A percentile compares a stretch with the other conserved stretches of the same genome.
Conservation (phyloP, 768 basidiomycete genomes). For the Saitozyma podzolica region DNA sequence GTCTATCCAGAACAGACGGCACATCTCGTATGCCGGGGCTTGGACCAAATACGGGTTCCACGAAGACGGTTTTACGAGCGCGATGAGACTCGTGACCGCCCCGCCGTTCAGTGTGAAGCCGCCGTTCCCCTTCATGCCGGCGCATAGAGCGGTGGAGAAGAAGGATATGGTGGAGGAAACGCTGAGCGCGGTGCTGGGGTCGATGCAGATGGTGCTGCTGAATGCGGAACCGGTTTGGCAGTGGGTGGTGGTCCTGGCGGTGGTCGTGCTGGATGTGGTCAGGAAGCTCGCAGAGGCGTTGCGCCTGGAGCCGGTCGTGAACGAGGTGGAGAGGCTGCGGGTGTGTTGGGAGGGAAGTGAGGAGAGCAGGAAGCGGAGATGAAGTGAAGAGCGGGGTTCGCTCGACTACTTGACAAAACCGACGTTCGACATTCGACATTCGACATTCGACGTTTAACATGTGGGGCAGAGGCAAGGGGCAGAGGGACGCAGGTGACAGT, state of each 20-base stretch:
- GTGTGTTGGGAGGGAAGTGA: slow-evolving; percentile 30
- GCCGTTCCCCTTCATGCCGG: slow-evolving; percentile 41
- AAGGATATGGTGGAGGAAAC: slow-evolving; percentile 3
- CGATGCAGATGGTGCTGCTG: slow-evolving; percentile 18
- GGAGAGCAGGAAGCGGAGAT: slow-evolving; percentile 9
- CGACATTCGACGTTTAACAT: too few species aligned
- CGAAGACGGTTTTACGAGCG: slow-evolving; percentile 70
- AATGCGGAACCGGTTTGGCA: slow-evolving; percentile 19
- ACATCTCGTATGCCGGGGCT: slow-evolving; percentile 68
- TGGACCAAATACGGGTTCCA: slow-evolving; percentile 79
- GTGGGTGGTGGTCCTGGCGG: slow-evolving; percentile 25
- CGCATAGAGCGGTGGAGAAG: slow-evolving; percentile 24
- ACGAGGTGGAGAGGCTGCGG: slow-evolving; percentile 28
- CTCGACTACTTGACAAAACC: too few species aligned
- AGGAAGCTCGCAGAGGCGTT: slow-evolving; percentile 18
- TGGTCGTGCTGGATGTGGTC: slow-evolving; percentile 23
- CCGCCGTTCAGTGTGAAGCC: slow-evolving; percentile 32
- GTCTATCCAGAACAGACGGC: slow-evolving; percentile 64
- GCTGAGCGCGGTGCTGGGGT: slow-evolving; percentile 10
- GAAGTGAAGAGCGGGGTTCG: too few species aligned
- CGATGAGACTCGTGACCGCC: slow-evolving; percentile 43
- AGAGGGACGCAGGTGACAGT: too few species aligned
- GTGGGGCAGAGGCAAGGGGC: too few species aligned
- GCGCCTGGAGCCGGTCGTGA: slow-evolving; percentile 9
- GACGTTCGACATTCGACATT: too few species aligned